phyloP scores from a whole-genome alignment of 2,329 filamentous ascomycete genomes.

The Nannizziopsis arthrosporioides region DNA sequence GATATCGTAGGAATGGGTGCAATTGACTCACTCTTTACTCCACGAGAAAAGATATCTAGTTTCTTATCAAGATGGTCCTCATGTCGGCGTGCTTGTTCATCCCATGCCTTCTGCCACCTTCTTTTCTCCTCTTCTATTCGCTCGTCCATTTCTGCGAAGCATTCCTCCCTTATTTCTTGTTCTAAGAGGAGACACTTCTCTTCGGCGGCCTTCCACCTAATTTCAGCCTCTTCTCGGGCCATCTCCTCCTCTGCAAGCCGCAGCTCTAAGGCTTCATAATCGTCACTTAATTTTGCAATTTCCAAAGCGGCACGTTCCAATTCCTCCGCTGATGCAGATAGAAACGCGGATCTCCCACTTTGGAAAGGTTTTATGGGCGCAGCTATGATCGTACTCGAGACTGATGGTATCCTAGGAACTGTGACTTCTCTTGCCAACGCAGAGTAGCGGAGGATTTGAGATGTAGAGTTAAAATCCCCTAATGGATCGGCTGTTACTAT shows the following conservation, averaged over 20 bases:
- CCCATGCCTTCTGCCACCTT: slow-evolving; percentile 69
- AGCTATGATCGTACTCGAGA: slow-evolving; percentile 56
- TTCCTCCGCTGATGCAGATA: slow-evolving; percentile 44
- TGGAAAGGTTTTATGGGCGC: slow-evolving; percentile 17
- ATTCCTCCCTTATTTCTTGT: slow-evolving; percentile 76
- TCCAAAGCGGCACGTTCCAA: slow-evolving; percentile 74
- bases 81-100: slow-evolving; percentile 61
- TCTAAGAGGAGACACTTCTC: slow-evolving; percentile 61
- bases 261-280: slow-evolving; percentile 62
- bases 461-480: slow-evolving; percentile 93
- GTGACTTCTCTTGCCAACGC: slow-evolving; percentile 87
- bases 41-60: slow-evolving; percentile 57
- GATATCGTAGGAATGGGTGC: too few species aligned
- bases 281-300: slow-evolving; percentile 63
- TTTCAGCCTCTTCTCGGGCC: slow-evolving; percentile 58
- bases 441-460: slow-evolving; percentile 88
- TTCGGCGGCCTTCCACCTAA: slow-evolving; percentile 55
- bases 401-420: slow-evolving; percentile 74
- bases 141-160: slow-evolving; percentile 73
- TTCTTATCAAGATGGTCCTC: slow-evolving; percentile 85
- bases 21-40: slow-evolving; percentile 37
- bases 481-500: slow-evolving; percentile 87
- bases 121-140: slow-evolving; percentile 61
- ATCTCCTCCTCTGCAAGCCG: slow-evolving; percentile 61
- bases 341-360: slow-evolving; percentile 34